phyloP scores from a whole-genome alignment of 257 asterid genomes.

The Penstemon davidsonii region DNA sequence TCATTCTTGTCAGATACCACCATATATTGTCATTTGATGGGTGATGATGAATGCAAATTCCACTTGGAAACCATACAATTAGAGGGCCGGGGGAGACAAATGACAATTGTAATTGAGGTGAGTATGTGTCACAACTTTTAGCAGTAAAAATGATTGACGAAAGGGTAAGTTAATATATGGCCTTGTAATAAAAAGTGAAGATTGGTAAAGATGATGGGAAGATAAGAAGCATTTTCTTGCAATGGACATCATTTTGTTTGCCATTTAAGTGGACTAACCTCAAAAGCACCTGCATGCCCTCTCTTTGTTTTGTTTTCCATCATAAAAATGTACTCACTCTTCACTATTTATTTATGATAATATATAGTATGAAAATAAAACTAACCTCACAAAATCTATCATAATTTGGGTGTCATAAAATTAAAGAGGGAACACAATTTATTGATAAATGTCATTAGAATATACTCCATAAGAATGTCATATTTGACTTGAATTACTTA shows the following conservation, averaged over 20 bases:
- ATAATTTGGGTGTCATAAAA: background rate
- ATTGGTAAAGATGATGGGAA: constrained; percentile 57
- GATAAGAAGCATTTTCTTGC: constrained; percentile 73
- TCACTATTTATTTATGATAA: background rate
- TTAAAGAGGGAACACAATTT: background rate
- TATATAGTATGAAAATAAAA: background rate
- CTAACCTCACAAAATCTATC: background rate
- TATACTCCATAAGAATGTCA: background rate
- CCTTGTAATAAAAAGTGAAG: constrained; percentile 7
- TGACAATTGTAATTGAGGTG: constrained; percentile 28
- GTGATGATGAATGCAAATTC: constrained; percentile 28
- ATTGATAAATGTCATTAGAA: background rate
- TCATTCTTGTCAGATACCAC: constrained; percentile 29
- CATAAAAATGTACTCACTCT: background rate
- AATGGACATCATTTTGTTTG: constrained; percentile 68
- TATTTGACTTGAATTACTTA: background rate
- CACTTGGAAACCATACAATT: constrained; percentile 31
- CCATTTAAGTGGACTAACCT: constrained; percentile 66
- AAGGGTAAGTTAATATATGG: constrained; percentile 40
- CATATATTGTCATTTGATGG: constrained; percentile 24
- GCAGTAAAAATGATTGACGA: constrained; percentile 73
- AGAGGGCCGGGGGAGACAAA: constrained; percentile 27
- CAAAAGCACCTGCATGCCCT: constrained; percentile 3
- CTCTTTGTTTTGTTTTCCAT: background rate
- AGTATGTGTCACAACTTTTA: constrained; percentile 57